A percentile compares a stretch with the other conserved stretches of the same genome.
Conservation (phyloP, 768 basidiomycete species). For the Mycena vulgaris region DNA sequence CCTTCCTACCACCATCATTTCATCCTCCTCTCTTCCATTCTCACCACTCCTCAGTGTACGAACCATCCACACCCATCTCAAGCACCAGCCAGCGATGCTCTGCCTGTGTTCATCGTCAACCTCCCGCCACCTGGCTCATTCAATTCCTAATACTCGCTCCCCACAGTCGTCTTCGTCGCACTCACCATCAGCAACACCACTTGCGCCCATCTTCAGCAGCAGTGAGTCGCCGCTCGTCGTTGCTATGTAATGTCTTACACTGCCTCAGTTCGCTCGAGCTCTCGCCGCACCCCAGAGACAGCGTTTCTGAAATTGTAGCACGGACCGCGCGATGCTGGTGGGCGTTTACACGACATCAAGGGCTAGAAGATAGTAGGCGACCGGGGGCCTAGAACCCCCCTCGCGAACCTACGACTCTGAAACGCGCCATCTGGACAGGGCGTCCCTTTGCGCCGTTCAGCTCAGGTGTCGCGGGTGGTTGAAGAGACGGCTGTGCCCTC, state of each 20-base stretch:
- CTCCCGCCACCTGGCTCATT: neutral
- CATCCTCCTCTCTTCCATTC: neutral
- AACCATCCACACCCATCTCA: slow-evolving; percentile 31
- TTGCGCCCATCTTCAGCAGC: no score
- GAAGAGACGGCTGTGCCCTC: neutral
- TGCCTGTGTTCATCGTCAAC: neutral
- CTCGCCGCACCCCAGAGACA: slow-evolving; percentile 15
- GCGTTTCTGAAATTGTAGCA: neutral
- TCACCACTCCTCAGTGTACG: neutral
- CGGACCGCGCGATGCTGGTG: slow-evolving; percentile 10
- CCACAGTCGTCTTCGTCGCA: neutral
- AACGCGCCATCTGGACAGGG: slow-evolving; percentile 11
- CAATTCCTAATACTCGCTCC: no score
- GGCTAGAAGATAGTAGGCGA: slow-evolving; percentile 10
- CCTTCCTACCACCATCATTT: neutral
- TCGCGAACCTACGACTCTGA: slow-evolving; percentile 15
- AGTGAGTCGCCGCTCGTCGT: neutral
- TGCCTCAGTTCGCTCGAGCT: neutral
- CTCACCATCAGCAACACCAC: no score
- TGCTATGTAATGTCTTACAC: neutral
- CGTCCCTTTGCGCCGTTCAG: slow-evolving; percentile 13
- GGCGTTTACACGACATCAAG: slow-evolving; percentile 16
- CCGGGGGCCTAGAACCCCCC: neutral
- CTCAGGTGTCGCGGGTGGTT: slow-evolving; percentile 20
- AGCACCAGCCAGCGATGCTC: no score